phyloP scores from a whole-genome alignment of 2,329 filamentous ascomycete genomes.

The Pseudogymnoascus sp. region DNA sequence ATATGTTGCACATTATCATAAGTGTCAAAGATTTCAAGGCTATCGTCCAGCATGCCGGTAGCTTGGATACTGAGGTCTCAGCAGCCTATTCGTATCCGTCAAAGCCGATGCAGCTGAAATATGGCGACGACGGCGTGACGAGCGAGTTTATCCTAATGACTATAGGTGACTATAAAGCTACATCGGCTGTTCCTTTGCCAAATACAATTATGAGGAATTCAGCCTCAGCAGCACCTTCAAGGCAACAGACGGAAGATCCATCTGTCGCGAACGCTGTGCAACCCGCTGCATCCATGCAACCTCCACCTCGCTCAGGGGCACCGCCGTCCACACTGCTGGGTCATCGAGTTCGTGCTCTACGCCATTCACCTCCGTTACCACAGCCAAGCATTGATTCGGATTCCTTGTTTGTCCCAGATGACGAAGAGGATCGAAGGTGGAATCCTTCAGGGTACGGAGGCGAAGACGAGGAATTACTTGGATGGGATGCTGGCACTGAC shows the following conservation, averaged over 20 bases:
- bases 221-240: conserved; percentile 22
- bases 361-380: conserved; percentile 46
- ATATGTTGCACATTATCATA: conserved; percentile 69
- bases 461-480: conserved; percentile 57
- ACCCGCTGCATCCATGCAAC: conserved; percentile 21
- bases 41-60: conserved; percentile 66
- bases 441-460: conserved; percentile 60
- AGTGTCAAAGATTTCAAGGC: conserved; percentile 77
- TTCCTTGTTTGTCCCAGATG: conserved; percentile 58
- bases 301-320: conserved; percentile 18
- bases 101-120: conserved; percentile 63
- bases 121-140: conserved; percentile 56
- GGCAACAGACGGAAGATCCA: conserved; percentile 22
- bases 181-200: conserved; percentile 21
- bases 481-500: conserved; percentile 64
- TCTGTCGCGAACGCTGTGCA: conserved; percentile 19
- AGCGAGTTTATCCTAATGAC: conserved; percentile 81
- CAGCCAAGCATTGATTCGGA: conserved; percentile 53
- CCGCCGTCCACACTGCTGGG: conserved; percentile 23
- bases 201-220: conserved; percentile 20
- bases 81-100: conserved; percentile 64
- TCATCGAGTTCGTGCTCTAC: conserved; percentile 32
- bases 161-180: conserved; percentile 48
- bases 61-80: conserved; percentile 55
- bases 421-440: conserved; percentile 62